Percentiles rank a stretch among this genome's conserved stretches.
phyloP scores from a whole-genome alignment of 108 stramenopile species.

The Nannochloropsis oceanica region DNA sequence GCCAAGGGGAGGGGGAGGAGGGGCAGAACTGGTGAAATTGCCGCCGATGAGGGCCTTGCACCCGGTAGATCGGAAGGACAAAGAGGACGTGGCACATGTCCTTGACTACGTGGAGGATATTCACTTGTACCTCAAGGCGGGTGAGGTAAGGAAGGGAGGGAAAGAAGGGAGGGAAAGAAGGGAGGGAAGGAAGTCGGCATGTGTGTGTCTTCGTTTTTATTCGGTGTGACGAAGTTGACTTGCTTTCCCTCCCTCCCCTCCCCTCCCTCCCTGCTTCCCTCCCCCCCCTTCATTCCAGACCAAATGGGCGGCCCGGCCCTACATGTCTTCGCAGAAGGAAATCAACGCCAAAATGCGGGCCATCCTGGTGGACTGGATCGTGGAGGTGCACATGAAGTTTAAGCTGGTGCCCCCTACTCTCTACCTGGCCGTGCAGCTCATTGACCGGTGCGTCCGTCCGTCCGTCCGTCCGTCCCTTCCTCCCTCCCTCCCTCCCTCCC shows the following conservation, averaged over 20 bases:
- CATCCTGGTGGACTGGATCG: constrained; percentile 44
- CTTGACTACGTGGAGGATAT: constrained; percentile 31
- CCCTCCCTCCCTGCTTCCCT: neutral
- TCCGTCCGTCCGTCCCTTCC: neutral
- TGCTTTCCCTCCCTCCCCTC: neutral
- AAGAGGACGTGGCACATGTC: constrained; percentile 7
- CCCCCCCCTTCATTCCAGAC: neutral
- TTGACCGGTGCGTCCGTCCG: constrained; percentile 32
- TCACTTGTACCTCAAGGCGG: constrained; percentile 22
- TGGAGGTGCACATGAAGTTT: constrained; percentile 43
- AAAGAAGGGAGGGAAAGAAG: neutral
- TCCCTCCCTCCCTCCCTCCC: neutral
- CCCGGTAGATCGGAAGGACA: constrained; percentile 7
- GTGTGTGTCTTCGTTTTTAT: neutral
- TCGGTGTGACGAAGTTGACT: neutral
- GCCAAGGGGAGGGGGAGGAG: neutral
- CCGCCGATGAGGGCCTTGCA: neutral
- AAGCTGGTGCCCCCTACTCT: constrained; percentile 32
- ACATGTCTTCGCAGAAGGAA: constrained; percentile 32
- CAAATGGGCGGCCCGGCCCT: constrained; percentile 19
- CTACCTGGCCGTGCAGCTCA: constrained; percentile 37
- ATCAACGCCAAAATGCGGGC: constrained; percentile 40
- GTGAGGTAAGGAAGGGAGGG: constrained; percentile 5
- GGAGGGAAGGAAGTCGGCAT: neutral
- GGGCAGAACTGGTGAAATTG: neutral